phyloP scores from a whole-genome alignment of 2,329 filamentous ascomycete genomes.

The Acarospora socialis region DNA sequence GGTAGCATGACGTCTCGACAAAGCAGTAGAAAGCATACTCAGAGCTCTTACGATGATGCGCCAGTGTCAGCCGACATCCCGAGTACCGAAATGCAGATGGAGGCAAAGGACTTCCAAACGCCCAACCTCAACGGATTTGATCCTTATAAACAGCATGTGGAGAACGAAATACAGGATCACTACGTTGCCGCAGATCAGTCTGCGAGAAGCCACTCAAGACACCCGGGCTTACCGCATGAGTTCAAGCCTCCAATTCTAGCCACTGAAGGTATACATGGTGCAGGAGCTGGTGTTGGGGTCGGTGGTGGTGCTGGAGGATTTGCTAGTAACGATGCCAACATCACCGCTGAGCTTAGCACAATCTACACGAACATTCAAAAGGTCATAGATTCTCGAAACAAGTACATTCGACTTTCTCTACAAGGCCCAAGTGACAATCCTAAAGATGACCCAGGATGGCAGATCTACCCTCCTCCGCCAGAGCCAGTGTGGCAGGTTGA shows the following conservation, averaged over 20 bases:
- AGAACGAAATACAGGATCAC: constrained; percentile 14
- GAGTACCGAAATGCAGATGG: constrained; percentile 18
- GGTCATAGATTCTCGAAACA: constrained; percentile 74
- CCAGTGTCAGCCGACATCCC: constrained; percentile 21
- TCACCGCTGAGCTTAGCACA: constrained; percentile 67
- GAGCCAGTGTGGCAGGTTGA: constrained; percentile 75
- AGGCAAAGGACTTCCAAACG: constrained; percentile 14
- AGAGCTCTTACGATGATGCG: neutral
- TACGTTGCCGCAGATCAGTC: constrained; percentile 33
- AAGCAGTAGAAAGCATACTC: constrained; percentile 6
- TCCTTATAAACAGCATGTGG: constrained; percentile 12
- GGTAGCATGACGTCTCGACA: constrained; percentile 27
- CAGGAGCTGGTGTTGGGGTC: constrained; percentile 44
- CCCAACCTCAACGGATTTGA: constrained; percentile 17
- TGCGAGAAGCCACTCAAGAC: constrained; percentile 34
- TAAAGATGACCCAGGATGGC: constrained; percentile 68
- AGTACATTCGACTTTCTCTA: constrained; percentile 73
- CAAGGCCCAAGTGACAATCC: constrained; percentile 78
- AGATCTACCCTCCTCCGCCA: constrained; percentile 80
- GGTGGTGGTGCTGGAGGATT: constrained; percentile 49
- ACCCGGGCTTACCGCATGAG: constrained; percentile 41
- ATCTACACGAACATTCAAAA: constrained; percentile 88
- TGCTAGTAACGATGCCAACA: constrained; percentile 58
- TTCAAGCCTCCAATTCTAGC: constrained; percentile 38
- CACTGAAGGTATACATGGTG: constrained; percentile 42